Evolutionary conservation across 441 rosid species (phyloP).

Genomic region (Dalechampia spathulata): DNA sequence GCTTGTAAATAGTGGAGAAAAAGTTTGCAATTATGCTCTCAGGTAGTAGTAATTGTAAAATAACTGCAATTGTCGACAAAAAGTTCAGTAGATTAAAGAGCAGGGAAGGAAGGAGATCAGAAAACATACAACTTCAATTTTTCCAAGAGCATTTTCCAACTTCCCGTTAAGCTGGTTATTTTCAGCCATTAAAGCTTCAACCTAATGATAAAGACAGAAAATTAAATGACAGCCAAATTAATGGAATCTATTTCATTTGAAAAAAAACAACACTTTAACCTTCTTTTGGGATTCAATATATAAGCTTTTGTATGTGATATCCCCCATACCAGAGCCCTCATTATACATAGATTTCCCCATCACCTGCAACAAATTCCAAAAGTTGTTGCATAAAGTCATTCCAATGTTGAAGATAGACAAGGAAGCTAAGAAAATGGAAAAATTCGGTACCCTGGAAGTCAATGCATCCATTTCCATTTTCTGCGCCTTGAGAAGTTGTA

Average conservation of each 20-base stretch:
- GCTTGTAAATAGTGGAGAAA: too few relatives aligned
- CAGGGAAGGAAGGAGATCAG: too few relatives aligned
- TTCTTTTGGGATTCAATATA: conserved; percentile 48
- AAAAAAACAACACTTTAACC: conserved; percentile 24
- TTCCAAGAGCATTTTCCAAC: conserved; percentile 36
- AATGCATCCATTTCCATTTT: conserved; percentile 19
- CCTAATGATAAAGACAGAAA: conserved; percentile 17
- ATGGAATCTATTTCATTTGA: too few relatives aligned
- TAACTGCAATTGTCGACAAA: too few relatives aligned
- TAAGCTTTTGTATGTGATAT: conserved; percentile 32
- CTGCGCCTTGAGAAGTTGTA: conserved; percentile 24
- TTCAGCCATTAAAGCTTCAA: conserved; percentile 33
- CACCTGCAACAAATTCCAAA: conserved; percentile 10
- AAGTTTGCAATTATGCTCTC: too few relatives aligned
- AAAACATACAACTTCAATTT: conserved; percentile 36
- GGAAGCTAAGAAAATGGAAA: neutral
- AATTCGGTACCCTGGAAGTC: conserved; percentile 19
- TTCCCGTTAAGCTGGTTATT: conserved; percentile 30
- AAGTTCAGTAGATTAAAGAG: too few relatives aligned
- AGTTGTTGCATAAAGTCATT: neutral
- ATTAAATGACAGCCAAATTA: too few relatives aligned
- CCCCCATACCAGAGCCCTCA: conserved; percentile 13
- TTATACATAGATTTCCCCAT: conserved; percentile 9
- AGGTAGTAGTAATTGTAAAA: too few relatives aligned
- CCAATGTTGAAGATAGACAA: neutral